Evolutionary conservation across 306 rosid species (phyloP), one percentile per base, ranked within the genome.

Genomic region (Aeschynomene evenia): DNA sequence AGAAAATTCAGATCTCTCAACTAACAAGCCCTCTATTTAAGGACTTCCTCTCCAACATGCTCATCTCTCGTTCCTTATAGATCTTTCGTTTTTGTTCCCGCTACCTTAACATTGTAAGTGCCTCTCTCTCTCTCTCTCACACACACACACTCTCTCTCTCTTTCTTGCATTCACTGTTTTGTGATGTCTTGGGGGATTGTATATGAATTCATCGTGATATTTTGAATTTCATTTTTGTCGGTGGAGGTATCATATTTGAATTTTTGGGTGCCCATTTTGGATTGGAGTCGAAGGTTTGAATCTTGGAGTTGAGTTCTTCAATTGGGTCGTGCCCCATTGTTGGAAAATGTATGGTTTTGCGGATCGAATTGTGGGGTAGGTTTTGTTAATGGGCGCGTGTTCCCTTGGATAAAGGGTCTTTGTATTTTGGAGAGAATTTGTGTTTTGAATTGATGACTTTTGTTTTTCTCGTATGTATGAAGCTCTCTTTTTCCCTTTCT

Each of bases 1-100:
- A 70, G 79, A 52, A 56, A 68, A 67, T 68, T 62, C 24, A 11
- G 56, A 77, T 61, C 79, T 68, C 76, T 53, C 23, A 16, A 7
- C 12, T 50, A 43, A 11, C 11, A 16, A 34, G 14, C 9, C 11
- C 22, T 60, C 23, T 68, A 65, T 79, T 37, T 75, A 83, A 26
- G 29, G 24, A 13, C 21, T 58, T 29, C 55, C 34, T 0, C 19
- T 1, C 29, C 7, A 0, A 0, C 29, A 0, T 7, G n/a, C 1
- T 14, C 0, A 4, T 9, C 62, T 26, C 12, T 20, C 5, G 56
- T 34, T 7, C 7, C 31, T n/a, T n/a, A 43, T 24, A 46, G 9
- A 40, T 58, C 29, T 9, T 54, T 1, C 31, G 14, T 37, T 57
- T 61, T 67, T 51, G 13, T 14, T 19, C 16, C 48, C 39, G 40